Conservation (phyloP, 805 yeast species). For the Debaryomyces prosopidis region DNA sequence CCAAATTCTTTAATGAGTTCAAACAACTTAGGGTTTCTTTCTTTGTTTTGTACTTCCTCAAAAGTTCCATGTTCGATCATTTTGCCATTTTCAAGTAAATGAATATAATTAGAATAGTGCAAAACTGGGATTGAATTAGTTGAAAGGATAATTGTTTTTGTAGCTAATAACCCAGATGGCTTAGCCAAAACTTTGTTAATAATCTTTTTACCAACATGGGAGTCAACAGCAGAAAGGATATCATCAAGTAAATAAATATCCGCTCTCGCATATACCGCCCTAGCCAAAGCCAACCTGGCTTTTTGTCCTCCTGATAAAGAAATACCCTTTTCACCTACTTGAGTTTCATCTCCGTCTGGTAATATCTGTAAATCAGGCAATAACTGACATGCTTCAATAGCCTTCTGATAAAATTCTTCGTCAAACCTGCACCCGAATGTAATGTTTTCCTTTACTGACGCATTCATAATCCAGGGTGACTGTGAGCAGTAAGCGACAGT, state of each 20-base stretch:
- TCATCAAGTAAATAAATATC: constrained; percentile 66
- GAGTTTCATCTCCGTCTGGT: constrained; percentile 54
- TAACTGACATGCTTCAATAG: constrained; percentile 51
- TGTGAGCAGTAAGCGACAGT: constrained; percentile 63
- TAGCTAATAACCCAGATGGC: constrained; percentile 45
- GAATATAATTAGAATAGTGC: constrained; percentile 59
- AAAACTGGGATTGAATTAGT: constrained; percentile 60
- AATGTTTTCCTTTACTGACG: constrained; percentile 51
- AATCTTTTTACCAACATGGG: constrained; percentile 62
- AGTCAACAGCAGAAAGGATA: constrained; percentile 70
- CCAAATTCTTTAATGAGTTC: constrained; percentile 42
- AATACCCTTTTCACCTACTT: constrained; percentile 63
- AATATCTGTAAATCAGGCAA: constrained; percentile 46
- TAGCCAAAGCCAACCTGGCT: constrained; percentile 63
- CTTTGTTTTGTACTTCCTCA: constrained; percentile 15
- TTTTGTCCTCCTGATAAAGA: constrained; percentile 65
- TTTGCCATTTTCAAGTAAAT: constrained; percentile 53
- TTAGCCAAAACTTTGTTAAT: constrained; percentile 49
- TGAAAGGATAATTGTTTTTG: constrained; percentile 56
- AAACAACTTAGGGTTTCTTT: constrained; percentile 24
- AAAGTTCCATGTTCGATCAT: constrained; percentile 53
- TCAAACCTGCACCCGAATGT: constrained; percentile 51
- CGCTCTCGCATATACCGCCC: constrained; percentile 65
- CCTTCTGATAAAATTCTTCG: constrained; percentile 38
- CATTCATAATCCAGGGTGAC: constrained; percentile 54